Percentiles rank a stretch among this genome's conserved stretches.
These are phyloP conservation scores for Stenocarpella maydis DNA, from an alignment of 2,329 filamentous ascomycete genomes.

Conservation along the genomic window DNA sequence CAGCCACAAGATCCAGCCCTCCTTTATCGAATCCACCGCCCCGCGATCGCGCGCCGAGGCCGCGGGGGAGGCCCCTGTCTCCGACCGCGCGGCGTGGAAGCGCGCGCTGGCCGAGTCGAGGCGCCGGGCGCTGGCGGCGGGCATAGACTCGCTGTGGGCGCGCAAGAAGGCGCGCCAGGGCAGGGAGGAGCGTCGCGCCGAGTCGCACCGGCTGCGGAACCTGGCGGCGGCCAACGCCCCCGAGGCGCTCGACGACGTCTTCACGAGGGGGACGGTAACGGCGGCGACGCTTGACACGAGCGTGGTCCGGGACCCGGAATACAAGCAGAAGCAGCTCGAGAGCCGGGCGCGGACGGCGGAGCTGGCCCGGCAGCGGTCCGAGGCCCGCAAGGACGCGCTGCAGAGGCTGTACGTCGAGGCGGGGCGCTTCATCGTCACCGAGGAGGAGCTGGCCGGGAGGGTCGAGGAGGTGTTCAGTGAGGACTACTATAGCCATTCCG, in stretches of 20 bases:
- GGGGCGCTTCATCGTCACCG: conserved; percentile 83
- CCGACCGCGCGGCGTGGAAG: conserved; percentile 67
- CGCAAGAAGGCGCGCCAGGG: conserved; percentile 64
- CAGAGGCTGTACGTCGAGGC: conserved; percentile 93
- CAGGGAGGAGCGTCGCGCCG: conserved; percentile 49
- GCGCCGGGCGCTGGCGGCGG: conserved; percentile 74
- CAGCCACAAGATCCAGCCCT: conserved; percentile 65
- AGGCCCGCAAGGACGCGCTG: conserved; percentile 73
- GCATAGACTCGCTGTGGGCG: conserved; percentile 73
- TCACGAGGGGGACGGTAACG: conserved; percentile 75
- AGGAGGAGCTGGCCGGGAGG: conserved; percentile 75
- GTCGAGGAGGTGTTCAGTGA: conserved; percentile 81
- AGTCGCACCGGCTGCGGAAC: conserved; percentile 56
- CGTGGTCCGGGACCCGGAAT: conserved; percentile 68
- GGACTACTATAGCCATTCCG: conserved; percentile 62
- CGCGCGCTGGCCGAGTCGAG: conserved; percentile 75
- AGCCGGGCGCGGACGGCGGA: conserved; percentile 52
- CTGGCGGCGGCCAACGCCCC: conserved; percentile 64
- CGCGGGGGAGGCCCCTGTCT: conserved; percentile 47
- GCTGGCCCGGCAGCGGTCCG: conserved; percentile 59
- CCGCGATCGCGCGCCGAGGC: conserved; percentile 58
- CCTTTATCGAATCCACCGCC: conserved; percentile 69
- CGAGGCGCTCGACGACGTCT: conserved; percentile 76
- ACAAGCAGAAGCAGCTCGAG: conserved; percentile 62
- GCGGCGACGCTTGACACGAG: conserved; percentile 57